Base-by-base conservation (phyloP, 257 asterid species). In the Henckelia pumila region DNA sequence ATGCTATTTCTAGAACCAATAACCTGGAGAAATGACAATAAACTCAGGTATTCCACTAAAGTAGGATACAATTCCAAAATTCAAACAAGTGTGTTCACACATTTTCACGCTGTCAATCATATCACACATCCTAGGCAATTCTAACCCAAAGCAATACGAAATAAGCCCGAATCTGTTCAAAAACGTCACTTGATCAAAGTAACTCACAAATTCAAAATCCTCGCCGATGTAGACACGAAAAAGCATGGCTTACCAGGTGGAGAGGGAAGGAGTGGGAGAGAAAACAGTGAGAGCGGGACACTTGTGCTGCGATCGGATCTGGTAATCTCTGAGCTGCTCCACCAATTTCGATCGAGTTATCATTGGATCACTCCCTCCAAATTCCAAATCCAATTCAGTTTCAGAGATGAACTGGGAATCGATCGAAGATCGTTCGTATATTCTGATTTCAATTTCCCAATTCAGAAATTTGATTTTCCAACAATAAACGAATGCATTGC, bases 221-320 rank as follows among this genome's bases (percentile, higher is more conserved):
- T n/a, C n/a, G n/a, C n/a, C n/a, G n/a, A n/a, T n/a, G 5, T 1
- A 40, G n/a, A 40, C n/a, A 13, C n/a, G 50, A 40, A 40, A 11
- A 40, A 40, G 50, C 50, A 13, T 40, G 50, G 3, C 50, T 40
- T 13, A 40, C 50, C 50, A 40, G 50, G 50, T 40, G 17, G 17
- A 40, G 50, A 40, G 50, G 50, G n/a, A 13, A 40, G 50, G 50
- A 11, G 17, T 40, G 7, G 95, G 88, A 25, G 97, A 89, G 79
- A 89, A 89, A 74, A 89, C 64, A 55, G 87, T 61, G 70, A 89
- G 94, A 21, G 87, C 82, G 2, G 95, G 83, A 55, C 89, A 89
- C 77, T 85, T 89, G 77, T 85, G 89, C 80, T 89, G 95, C 63
- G 94, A 84, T 76, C 97, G 84, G 94, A 87, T 88, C 91, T 89